Conservation (phyloP, 208 protist species). For the Leishmania mexicana region DNA sequence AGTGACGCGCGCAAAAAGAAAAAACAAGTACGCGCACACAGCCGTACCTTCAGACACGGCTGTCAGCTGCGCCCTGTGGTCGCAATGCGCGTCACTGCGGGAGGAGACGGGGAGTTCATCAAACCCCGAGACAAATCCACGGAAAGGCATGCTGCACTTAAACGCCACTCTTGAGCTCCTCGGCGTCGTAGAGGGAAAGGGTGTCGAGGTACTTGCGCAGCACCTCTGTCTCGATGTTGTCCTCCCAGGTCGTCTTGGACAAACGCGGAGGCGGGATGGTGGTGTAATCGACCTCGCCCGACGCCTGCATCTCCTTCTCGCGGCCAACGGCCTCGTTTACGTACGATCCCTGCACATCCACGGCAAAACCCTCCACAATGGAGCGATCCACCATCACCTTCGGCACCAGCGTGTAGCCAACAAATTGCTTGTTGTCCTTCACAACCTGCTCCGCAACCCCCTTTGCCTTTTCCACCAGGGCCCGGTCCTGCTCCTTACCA, state of each 20-base stretch:
- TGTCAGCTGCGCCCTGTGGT: neutral
- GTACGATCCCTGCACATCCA: slow-evolving; percentile 84
- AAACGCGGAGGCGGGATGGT: slow-evolving; percentile 65
- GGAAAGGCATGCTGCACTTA: slow-evolving; percentile 30
- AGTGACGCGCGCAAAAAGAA: neutral
- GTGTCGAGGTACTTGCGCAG: slow-evolving; percentile 85
- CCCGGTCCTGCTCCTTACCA: slow-evolving; percentile 57
- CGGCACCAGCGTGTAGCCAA: slow-evolving; percentile 62
- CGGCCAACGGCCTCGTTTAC: slow-evolving; percentile 77
- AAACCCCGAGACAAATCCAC: too few relatives aligned
- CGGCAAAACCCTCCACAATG: slow-evolving; percentile 87
- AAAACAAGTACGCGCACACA: neutral
- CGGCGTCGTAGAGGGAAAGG: slow-evolving; percentile 80
- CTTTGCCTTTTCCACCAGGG: slow-evolving; percentile 57
- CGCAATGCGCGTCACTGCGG: neutral
- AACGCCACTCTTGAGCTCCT: slow-evolving; percentile 87
- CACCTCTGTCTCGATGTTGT: slow-evolving; percentile 90
- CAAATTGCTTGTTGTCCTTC: slow-evolving; percentile 68
- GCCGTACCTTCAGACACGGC: neutral
- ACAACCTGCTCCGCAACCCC: slow-evolving; percentile 71
- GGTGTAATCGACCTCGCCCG: slow-evolving; percentile 85
- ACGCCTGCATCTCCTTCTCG: slow-evolving; percentile 33
- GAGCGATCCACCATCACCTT: slow-evolving; percentile 85
- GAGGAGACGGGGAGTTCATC: neutral
- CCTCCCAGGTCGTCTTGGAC: slow-evolving; percentile 72